Percentiles rank a stretch among this genome's conserved stretches.
Conservation (phyloP, 768 basidiomycete genomes). For the Serendipita indica region DNA sequence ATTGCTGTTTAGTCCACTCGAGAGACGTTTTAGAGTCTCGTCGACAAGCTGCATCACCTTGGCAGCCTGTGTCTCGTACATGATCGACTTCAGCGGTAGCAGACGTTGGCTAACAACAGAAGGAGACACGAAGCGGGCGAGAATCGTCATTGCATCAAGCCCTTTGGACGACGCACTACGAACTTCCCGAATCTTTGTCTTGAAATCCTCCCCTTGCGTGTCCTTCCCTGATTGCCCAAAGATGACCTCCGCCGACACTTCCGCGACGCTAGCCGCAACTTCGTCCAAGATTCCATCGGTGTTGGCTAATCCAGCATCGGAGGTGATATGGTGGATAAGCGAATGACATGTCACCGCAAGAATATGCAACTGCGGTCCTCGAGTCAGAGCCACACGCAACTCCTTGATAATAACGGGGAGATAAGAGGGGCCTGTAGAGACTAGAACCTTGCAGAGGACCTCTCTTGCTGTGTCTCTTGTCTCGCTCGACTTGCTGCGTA, state of each 20-base stretch:
- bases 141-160: conserved; percentile 69
- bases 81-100: conserved; percentile 61
- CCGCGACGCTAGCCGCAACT: conserved; percentile 62
- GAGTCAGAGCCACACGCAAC: conserved; percentile 64
- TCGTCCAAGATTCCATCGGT: conserved; percentile 53
- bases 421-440: conserved; percentile 55
- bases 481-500: conserved; percentile 89
- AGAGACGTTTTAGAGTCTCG: conserved; percentile 71
- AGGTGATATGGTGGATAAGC: conserved; percentile 65
- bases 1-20: conserved; percentile 76
- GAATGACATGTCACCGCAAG: conserved; percentile 75
- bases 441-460: conserved; percentile 64
- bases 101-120: conserved; percentile 60
- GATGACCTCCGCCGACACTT: conserved; percentile 75
- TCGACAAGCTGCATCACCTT: conserved; percentile 76
- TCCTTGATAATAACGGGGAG: conserved; percentile 64
- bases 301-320: conserved; percentile 33
- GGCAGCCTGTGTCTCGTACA: conserved; percentile 69
- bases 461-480: conserved; percentile 77
- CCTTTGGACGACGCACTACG: conserved; percentile 67
- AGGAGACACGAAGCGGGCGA: conserved; percentile 68
- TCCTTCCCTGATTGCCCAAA: conserved; percentile 91
- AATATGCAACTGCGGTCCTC: conserved; percentile 90
- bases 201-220: conserved; percentile 78
- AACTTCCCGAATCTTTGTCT: conserved; percentile 88